Conservation (phyloP, 2,329 filamentous ascomycete species). For the Pseudogymnoascus verrucosus region DNA sequence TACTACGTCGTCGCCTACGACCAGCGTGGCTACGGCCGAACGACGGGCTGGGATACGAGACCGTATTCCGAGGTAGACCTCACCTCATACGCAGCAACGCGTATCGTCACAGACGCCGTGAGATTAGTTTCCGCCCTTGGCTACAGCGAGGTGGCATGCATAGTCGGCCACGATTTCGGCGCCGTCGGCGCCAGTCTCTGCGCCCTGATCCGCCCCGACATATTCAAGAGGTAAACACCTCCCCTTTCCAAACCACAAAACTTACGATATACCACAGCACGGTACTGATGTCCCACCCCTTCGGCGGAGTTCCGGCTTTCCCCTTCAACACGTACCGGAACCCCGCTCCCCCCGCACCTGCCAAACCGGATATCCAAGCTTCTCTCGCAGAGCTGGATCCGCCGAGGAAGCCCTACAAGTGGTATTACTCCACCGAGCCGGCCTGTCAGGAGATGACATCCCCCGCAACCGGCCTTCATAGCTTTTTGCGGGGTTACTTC, state of each 20-base stretch:
- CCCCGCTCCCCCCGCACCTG: conserved; percentile 16
- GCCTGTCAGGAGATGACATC: conserved; percentile 41
- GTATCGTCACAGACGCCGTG: conserved; percentile 53
- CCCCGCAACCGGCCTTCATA: conserved; percentile 44
- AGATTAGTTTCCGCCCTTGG: conserved; percentile 53
- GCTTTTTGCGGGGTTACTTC: conserved; percentile 59
- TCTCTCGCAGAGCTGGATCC: conserved; percentile 43
- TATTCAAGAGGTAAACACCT: conserved; percentile 44
- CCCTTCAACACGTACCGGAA: conserved; percentile 39
- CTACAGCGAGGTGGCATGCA: conserved; percentile 47
- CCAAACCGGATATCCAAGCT: conserved; percentile 41
- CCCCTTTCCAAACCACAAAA: neutral
- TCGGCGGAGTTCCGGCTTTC: conserved; percentile 43
- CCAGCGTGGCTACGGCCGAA: conserved; percentile 60
- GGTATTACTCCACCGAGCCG: conserved; percentile 47
- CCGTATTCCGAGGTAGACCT: conserved; percentile 46
- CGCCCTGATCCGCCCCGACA: conserved; percentile 54
- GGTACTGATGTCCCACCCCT: conserved; percentile 58
- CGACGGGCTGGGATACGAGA: conserved; percentile 49
- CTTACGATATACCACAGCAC: conserved; percentile 27
- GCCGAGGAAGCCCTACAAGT: conserved; percentile 63
- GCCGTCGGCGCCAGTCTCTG: conserved; percentile 51
- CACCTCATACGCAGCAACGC: conserved; percentile 47
- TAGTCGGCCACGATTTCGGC: conserved; percentile 62
- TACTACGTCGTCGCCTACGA: conserved; percentile 62